A percentile compares a stretch with the other conserved stretches of the same genome.
Evolutionary conservation across 495 filamentous ascomycete genomes (phyloP).

Genomic region (Tirmania nivea): DNA sequence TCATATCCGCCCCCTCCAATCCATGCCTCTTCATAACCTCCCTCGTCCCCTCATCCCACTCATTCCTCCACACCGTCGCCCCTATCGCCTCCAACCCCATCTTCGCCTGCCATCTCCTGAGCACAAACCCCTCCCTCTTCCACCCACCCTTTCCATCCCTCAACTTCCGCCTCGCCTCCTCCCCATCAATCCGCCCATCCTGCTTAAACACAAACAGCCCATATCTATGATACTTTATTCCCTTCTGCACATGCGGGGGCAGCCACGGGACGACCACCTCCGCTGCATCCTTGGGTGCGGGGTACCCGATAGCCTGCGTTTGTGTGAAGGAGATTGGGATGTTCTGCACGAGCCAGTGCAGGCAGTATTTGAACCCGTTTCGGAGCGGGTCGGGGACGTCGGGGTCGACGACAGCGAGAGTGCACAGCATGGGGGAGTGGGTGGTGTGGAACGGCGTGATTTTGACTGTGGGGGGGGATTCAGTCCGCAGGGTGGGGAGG

Average conservation of each 20-base stretch:
- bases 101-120: conserved; percentile 49
- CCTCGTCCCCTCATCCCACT: conserved; percentile 72
- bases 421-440: conserved; percentile 42
- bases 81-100: conserved; percentile 52
- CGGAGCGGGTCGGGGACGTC: conserved; percentile 65
- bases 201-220: conserved; percentile 69
- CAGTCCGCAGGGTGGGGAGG: conserved; percentile 47
- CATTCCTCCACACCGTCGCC: conserved; percentile 61
- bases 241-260: conserved; percentile 70
- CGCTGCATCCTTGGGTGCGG: conserved; percentile 24
- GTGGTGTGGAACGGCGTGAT: conserved; percentile 70
- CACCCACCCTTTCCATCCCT: neutral
- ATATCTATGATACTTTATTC: conserved; percentile 74
- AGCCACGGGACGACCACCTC: conserved; percentile 62
- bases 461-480: conserved; percentile 45
- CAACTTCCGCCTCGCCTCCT: conserved; percentile 29
- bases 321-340: conserved; percentile 30
- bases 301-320: conserved; percentile 27
- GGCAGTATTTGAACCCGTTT: conserved; percentile 58
- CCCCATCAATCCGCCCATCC: conserved; percentile 36
- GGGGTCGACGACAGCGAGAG: conserved; percentile 64
- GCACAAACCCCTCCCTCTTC: conserved; percentile 41
- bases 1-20: conserved; percentile 52
- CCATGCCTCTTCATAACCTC: conserved; percentile 66
- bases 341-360: conserved; percentile 61